Evolutionary conservation across 2,329 filamentous ascomycete species (phyloP).

Genomic region (Fusarium globosum): DNA sequence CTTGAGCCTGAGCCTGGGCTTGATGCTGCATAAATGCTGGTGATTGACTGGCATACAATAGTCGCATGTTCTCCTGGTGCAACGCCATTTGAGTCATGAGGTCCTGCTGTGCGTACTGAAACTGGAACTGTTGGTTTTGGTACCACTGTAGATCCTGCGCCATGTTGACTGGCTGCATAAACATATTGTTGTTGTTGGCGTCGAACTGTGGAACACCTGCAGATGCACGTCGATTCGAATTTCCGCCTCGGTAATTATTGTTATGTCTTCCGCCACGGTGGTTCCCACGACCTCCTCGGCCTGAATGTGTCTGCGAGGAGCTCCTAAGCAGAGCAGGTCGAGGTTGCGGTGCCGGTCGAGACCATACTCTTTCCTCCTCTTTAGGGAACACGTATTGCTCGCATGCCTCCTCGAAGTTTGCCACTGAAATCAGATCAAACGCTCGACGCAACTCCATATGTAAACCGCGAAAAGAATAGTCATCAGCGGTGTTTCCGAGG

Average conservation of each 20-base stretch:
- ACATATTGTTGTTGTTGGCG: slow-evolving; percentile 52
- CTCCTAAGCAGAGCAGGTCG: slow-evolving; percentile 69
- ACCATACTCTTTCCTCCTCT: slow-evolving; percentile 75
- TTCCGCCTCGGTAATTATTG: slow-evolving; percentile 57
- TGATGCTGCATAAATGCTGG: slow-evolving; percentile 51
- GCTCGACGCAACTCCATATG: slow-evolving; percentile 90
- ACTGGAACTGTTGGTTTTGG: slow-evolving; percentile 55
- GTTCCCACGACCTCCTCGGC: slow-evolving; percentile 61
- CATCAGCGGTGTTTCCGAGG: slow-evolving; percentile 94
- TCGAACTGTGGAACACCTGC: slow-evolving; percentile 64
- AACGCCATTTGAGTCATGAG: slow-evolving; percentile 57
- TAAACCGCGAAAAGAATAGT: slow-evolving; percentile 91
- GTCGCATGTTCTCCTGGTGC: slow-evolving; percentile 52
- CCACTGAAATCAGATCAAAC: slow-evolving; percentile 82
- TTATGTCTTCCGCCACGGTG: slow-evolving; percentile 62
- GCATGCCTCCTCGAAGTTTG: slow-evolving; percentile 84
- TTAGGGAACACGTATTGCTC: slow-evolving; percentile 90
- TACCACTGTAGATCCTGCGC: slow-evolving; percentile 64
- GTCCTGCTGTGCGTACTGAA: slow-evolving; percentile 55
- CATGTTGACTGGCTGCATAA: slow-evolving; percentile 57
- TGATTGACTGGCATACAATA: slow-evolving; percentile 50
- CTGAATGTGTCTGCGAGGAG: slow-evolving; percentile 68
- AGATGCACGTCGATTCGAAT: slow-evolving; percentile 63
- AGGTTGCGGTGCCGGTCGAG: slow-evolving; percentile 65
- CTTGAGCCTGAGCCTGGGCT: slow-evolving; percentile 29